A percentile compares a stretch with the other conserved stretches of the same genome.
Conservation (phyloP, 2,329 filamentous ascomycete species). For the Fusarium continuum region DNA sequence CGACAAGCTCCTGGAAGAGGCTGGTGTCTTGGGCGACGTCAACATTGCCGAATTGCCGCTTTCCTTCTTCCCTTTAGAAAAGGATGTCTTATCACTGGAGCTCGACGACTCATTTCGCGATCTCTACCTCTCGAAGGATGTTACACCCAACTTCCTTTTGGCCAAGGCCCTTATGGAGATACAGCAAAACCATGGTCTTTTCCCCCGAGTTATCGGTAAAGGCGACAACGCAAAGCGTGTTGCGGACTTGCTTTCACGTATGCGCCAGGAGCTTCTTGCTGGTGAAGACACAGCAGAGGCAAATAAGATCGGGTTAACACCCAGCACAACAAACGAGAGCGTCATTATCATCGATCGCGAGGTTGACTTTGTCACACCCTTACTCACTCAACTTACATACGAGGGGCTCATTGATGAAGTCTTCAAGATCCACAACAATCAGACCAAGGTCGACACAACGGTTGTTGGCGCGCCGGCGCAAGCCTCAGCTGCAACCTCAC, state of each 20-base stretch:
- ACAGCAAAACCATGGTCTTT: slow-evolving; percentile 90
- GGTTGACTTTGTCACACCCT: slow-evolving; percentile 88
- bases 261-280: slow-evolving; percentile 88
- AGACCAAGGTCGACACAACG: slow-evolving; percentile 90
- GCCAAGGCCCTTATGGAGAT: slow-evolving; percentile 94
- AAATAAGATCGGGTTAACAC: slow-evolving; percentile 74
- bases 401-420: slow-evolving; percentile 95
- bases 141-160: slow-evolving; percentile 87
- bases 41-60: slow-evolving; percentile 88
- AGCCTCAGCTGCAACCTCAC: slow-evolving; percentile 63
- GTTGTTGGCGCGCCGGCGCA: slow-evolving; percentile 80
- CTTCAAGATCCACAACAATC: slow-evolving; percentile 90
- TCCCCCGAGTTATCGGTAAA: slow-evolving; percentile 94
- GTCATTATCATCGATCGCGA: slow-evolving; percentile 95
- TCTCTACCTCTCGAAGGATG: slow-evolving; percentile 88
- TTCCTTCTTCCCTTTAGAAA: slow-evolving; percentile 90
- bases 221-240: slow-evolving; percentile 92
- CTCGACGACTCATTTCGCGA: slow-evolving; percentile 87
- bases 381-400: slow-evolving; percentile 95
- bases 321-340: slow-evolving; percentile 88
- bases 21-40: slow-evolving; percentile 90
- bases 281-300: slow-evolving; percentile 76
- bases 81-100: slow-evolving; percentile 90
- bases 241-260: slow-evolving; percentile 85
- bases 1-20: slow-evolving; percentile 90